Conservation (phyloP, 75 land plant genomes). For the Picea sitchensis region DNA sequence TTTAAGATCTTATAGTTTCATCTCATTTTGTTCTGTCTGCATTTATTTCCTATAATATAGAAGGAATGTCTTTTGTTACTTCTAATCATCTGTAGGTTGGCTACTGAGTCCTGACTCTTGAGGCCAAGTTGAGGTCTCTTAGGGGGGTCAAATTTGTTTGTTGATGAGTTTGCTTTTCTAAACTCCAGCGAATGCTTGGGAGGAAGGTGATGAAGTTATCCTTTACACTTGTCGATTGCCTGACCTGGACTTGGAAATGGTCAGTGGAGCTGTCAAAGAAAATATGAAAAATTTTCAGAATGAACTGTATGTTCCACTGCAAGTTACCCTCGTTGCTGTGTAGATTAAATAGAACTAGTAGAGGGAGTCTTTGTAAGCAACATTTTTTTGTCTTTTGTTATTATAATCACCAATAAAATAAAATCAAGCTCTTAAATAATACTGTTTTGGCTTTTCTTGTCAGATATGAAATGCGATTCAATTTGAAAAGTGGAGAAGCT, state of each 20-base stretch:
- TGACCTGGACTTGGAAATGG: constrained; percentile 63
- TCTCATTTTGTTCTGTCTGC: not conserved
- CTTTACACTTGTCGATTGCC: constrained; percentile 75
- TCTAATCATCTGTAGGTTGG: not conserved
- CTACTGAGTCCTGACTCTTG: not conserved
- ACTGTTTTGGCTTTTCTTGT: not conserved
- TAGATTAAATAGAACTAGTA: constrained; percentile 1
- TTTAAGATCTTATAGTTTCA: not conserved
- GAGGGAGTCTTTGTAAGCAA: too few relatives aligned
- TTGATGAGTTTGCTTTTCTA: not conserved
- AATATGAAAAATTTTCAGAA: constrained; percentile 50
- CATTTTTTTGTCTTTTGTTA: not conserved
- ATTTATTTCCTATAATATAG: not conserved
- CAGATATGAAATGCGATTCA: constrained; percentile 94
- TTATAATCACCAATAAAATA: not conserved
- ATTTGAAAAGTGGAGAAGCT: constrained; percentile 81
- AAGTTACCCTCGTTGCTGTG: not conserved
- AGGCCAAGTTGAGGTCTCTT: constrained; percentile 4
- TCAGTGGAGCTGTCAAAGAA: constrained; percentile 45
- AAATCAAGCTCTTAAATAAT: not conserved
- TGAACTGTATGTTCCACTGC: constrained; percentile 54
- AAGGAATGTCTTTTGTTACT: not conserved
- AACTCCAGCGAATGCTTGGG: constrained; percentile 94
- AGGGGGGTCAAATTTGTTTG: not conserved
- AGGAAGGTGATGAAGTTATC: constrained; percentile 92